phyloP scores from a whole-genome alignment of 768 basidiomycete genomes.

The Serpula lacrymans region DNA sequence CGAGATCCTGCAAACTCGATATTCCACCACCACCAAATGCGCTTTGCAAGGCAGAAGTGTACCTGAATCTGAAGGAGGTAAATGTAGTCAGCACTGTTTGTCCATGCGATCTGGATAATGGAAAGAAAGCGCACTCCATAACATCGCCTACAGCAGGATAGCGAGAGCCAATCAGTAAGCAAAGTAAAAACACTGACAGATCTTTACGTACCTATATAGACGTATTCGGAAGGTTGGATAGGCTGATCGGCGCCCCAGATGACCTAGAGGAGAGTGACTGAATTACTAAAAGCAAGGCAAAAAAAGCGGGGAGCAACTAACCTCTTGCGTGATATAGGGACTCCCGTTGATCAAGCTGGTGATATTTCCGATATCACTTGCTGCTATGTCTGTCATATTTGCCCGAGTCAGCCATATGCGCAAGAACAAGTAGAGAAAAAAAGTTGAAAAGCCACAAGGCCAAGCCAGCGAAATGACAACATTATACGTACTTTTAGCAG shows the following conservation, averaged over 20 bases:
- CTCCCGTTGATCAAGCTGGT: conserved; percentile 34
- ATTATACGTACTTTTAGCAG: conserved; percentile 51
- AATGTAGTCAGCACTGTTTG: background rate
- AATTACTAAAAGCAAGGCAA: background rate
- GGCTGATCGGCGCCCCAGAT: conserved; percentile 44
- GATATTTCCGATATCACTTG: conserved; percentile 54
- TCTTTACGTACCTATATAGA: conserved; percentile 42
- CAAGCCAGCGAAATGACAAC: background rate
- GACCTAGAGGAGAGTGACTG: conserved; percentile 7
- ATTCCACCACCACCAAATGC: conserved; percentile 54
- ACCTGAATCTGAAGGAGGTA: conserved; percentile 44
- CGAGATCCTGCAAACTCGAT: conserved; percentile 47
- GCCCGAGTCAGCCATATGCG: background rate
- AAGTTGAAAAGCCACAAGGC: background rate
- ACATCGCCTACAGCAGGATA: conserved; percentile 45
- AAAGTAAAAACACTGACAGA: too few species aligned
- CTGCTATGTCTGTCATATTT: conserved; percentile 52
- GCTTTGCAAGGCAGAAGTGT: conserved; percentile 46
- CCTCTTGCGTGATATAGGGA: conserved; percentile 65
- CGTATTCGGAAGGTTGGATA: conserved; percentile 54
- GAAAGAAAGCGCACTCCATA: conserved; percentile 44
- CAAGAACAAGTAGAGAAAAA: background rate
- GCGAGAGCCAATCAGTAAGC: background rate
- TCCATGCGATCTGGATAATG: background rate
- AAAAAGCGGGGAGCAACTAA: conserved; percentile 2